A percentile compares a stretch with the other conserved stretches of the same genome.
Conservation (phyloP, 2,329 filamentous ascomycete species). For the Mariannaea elegans region DNA sequence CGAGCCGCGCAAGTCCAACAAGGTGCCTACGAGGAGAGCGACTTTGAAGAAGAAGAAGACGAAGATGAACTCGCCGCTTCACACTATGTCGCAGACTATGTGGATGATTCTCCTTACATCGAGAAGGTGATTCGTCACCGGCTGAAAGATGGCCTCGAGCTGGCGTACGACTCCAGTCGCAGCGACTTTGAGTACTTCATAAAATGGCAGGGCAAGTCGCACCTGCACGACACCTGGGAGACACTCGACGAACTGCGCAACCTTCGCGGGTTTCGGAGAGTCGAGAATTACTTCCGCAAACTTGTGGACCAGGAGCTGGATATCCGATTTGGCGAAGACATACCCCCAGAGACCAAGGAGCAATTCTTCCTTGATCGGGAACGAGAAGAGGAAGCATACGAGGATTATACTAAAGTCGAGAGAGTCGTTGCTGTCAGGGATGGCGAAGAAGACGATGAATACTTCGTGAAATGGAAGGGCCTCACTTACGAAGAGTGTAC, state of each 20-base stretch:
- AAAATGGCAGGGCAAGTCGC: constrained; percentile 97
- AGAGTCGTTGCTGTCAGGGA: constrained; percentile 87
- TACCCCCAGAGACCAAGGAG: constrained; percentile 86
- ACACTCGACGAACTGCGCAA: constrained; percentile 76
- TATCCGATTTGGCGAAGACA: constrained; percentile 77
- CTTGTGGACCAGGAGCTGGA: constrained; percentile 82
- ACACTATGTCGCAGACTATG: constrained; percentile 74
- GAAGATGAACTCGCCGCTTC: constrained; percentile 67
- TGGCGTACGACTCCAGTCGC: constrained; percentile 64
- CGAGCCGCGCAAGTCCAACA: constrained; percentile 79
- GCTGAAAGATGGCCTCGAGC: constrained; percentile 72
- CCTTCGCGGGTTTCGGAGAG: constrained; percentile 84
- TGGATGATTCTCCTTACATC: constrained; percentile 85
- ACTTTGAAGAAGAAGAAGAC: constrained; percentile 71
- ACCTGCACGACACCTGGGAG: constrained; percentile 97
- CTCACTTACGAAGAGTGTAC: constrained; percentile 94
- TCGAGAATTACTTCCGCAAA: constrained; percentile 95
- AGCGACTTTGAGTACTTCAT: constrained; percentile 92
- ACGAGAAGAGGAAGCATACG: constrained; percentile 85
- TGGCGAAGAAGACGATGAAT: constrained; percentile 83
- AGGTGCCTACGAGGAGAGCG: constrained; percentile 72
- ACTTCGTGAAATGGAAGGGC: constrained; percentile 97
- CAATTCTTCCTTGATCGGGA: constrained; percentile 97
- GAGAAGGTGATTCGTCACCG: constrained; percentile 92
- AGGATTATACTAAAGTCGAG: constrained; percentile 92